Evolutionary conservation across 129 eudicot species (phyloP), one percentile per base, ranked within the genome.

Genomic region (Saussurea involucrata): DNA sequence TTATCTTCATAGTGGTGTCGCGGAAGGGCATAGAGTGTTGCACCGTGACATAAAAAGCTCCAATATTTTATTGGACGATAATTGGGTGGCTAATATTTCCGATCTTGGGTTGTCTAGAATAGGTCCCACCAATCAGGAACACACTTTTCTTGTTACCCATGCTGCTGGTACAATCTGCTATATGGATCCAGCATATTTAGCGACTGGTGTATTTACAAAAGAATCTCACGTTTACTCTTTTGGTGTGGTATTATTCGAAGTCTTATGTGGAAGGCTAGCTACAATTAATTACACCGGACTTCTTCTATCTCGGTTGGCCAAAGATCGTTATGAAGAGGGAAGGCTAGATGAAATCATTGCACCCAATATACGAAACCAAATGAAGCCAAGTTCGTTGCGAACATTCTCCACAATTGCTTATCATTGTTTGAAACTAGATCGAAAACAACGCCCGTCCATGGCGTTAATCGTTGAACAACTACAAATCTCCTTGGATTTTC

Each of bases 191-290:
- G 3, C 4, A 21, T 78, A 70, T 21, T 1, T 28, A 7, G 0
- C 17, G 3, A 78, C 53, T 0, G 76, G 71, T 0, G 18, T 71
- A 0, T 72, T 78, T 27, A 78, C 82, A 37, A 78, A 78, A 34
- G 78, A 74, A 33, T 74, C 78, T 8, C 70, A 77, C 4, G 76
- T 77, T 20, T 77, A 68, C 58, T 78, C 82, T 69, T 78, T 78
- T 36, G 82, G 82, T 2, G 63, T 78, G 0, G 76, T 78, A 18
- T 60, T 78, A 12, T 78, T 78, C 58, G 81, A 78, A 60, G 81
- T 78, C 6, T 69, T 78, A 70, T 78, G 82, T 20, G 82, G 82
- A 25, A 70, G 82, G 32, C 82, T 63, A 4, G 82, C 77, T 3
- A 25, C 28, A 33, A 13, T 24, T 27, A 28, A 0, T 21, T 21